Evolutionary conservation across 2,329 filamentous ascomycete genomes (phyloP), one percentile per base, ranked within the genome.

Genomic region (Fusarium sp.): DNA sequence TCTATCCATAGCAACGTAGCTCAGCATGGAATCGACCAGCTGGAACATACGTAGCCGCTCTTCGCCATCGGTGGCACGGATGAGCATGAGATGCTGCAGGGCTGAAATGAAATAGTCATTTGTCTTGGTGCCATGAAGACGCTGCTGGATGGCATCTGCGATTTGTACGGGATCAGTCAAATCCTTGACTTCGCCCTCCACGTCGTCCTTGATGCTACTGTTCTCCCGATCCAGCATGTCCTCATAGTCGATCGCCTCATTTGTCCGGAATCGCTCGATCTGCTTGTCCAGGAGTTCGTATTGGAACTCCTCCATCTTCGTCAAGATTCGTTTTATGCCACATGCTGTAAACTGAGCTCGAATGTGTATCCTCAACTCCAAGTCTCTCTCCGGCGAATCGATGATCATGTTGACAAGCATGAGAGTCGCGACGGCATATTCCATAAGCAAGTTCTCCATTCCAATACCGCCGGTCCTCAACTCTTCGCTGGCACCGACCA

Each of bases 211-310:
- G 81, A 97, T 92, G 79, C 93, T 97, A 78, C 90, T 95, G 75
- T 91, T 93, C 81, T 98, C 96, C 67, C 91, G 88, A 80, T 98
- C 95, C 48, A 98, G 88, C 81, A 98, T 91, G 79, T 98, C 96
- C 83, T 99, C 96, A 79, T 98, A 98, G 83, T 99, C 96, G 79
- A 98, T 97, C 58, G 94, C 94, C 81, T 98, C 95, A 78, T 98
- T 98, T 69, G 92, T 91, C 62, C 93, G 90, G 84, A 96, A 99
- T 57, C 91, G 90, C 79, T 98, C 95, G 76, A 98, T 92, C 83
- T 99, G 96, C 86, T 98, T 98, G 86, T 98, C 95, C 74, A 99
- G 96, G 75, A 97, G 89, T 75, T 99, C 96, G 83, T 98, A 99
- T 80, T 98, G 94, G 84, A 99, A 98, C 45, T 89, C 92, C 81